Conservation (phyloP, 2,329 filamentous ascomycete genomes). For the Claviceps spartinae region DNA sequence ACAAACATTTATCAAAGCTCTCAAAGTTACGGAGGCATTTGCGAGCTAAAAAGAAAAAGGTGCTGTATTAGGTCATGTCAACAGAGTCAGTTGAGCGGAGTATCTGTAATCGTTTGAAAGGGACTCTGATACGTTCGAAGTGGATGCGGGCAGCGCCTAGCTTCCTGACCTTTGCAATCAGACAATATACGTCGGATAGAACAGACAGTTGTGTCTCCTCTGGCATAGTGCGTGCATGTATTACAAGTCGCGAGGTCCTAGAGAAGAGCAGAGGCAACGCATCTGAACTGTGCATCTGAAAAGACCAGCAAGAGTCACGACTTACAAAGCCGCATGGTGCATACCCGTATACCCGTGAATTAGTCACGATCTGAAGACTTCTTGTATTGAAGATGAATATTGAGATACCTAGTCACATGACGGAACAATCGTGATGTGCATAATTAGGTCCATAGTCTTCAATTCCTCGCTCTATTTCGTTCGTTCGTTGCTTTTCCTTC, state of each 20-base stretch:
- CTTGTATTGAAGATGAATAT: not conserved
- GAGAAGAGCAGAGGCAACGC: no score
- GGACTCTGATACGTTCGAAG: not conserved
- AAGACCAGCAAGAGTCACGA: no score
- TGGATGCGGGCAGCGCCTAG: not conserved
- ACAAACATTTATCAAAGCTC: constrained; percentile 51
- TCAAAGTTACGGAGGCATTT: constrained; percentile 38
- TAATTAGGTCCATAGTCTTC: constrained; percentile 59
- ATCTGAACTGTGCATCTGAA: no score
- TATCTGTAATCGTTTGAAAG: not conserved
- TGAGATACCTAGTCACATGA: constrained; percentile 36
- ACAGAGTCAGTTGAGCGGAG: not conserved
- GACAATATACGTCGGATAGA: not conserved
- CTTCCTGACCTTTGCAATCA: not conserved
- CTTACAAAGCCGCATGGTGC: not conserved
- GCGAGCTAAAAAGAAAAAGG: not conserved
- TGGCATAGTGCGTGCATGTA: not conserved
- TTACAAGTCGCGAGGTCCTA: no score
- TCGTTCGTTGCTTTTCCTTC: constrained; percentile 53
- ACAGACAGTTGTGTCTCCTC: not conserved
- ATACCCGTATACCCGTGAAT: not conserved
- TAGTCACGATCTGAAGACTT: not conserved
- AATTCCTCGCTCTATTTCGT: constrained; percentile 61
- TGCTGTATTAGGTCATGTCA: not conserved
- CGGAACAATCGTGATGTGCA: constrained; percentile 40